Evolutionary conservation across 2,329 filamentous ascomycete genomes (phyloP).

Genomic region (Pseudogymnoascus sp.): DNA sequence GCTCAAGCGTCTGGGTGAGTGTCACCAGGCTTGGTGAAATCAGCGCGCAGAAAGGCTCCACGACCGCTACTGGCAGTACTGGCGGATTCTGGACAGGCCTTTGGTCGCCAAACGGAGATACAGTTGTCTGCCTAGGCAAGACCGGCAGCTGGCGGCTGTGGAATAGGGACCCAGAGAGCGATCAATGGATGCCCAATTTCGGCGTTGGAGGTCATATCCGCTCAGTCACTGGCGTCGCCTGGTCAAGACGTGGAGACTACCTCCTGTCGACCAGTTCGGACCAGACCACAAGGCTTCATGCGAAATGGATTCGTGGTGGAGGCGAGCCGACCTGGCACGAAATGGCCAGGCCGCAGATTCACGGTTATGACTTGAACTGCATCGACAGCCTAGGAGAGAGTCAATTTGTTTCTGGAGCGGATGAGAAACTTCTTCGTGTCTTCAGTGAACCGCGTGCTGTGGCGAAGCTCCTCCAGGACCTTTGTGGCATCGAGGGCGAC

Average conservation of each 20-base stretch:
- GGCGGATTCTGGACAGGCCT: conserved; percentile 95
- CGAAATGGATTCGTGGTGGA: conserved; percentile 57
- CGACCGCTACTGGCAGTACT: conserved; percentile 89
- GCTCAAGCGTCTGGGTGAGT: conserved; percentile 87
- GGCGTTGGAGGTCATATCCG: conserved; percentile 79
- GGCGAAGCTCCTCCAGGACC: conserved; percentile 59
- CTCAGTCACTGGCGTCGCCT: conserved; percentile 72
- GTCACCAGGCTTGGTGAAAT: conserved; percentile 83
- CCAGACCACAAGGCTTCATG: conserved; percentile 85
- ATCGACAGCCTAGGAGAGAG: conserved; percentile 65
- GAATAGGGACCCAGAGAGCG: conserved; percentile 52
- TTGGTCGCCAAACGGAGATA: conserved; percentile 72
- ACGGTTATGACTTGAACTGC: conserved; percentile 96
- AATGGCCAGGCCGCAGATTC: conserved; percentile 90
- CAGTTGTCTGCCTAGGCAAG: conserved; percentile 74
- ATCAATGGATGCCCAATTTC: conserved; percentile 68
- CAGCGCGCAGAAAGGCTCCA: conserved; percentile 88
- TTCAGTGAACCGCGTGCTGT: conserved; percentile 85
- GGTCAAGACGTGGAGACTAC: conserved; percentile 75
- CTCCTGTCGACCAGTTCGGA: conserved; percentile 83
- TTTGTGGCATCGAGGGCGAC: conserved; percentile 51
- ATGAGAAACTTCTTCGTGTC: conserved; percentile 95
- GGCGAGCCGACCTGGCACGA: conserved; percentile 72
- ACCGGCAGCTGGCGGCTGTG: conserved; percentile 92
- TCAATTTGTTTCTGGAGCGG: conserved; percentile 87